Evolutionary conservation across 345 rosid species (phyloP).

Genomic region (Syzygium oleosum): DNA sequence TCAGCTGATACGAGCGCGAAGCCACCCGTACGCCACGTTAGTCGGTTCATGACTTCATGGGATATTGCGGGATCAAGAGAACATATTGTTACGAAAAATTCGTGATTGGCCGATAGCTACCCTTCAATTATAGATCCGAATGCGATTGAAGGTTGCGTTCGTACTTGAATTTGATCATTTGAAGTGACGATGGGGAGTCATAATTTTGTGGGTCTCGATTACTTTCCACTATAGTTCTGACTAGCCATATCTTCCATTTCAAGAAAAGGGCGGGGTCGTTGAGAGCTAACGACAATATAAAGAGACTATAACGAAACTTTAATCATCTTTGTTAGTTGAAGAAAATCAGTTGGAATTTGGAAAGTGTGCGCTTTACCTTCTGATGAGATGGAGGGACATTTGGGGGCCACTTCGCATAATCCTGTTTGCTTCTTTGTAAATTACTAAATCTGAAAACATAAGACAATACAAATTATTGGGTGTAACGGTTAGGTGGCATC

Average conservation of each 20-base stretch:
- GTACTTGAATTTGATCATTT: neutral
- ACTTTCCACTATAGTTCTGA: neutral
- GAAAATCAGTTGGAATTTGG: neutral
- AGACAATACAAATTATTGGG: neutral
- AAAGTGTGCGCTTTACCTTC: neutral
- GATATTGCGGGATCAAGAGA: neutral
- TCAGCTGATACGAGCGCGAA: rapidly evolving
- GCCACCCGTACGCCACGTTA: neutral
- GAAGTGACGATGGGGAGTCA: neutral
- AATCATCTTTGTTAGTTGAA: neutral
- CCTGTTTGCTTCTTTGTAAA: neutral
- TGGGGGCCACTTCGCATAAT: neutral
- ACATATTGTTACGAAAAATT: neutral
- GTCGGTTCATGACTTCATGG: neutral
- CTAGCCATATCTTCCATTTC: neutral
- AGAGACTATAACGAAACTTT: neutral
- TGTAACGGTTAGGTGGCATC: neutral
- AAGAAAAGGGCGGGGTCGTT: neutral
- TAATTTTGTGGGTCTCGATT: neutral
- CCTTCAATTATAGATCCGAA: neutral
- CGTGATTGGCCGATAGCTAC: neutral
- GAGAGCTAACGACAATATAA: neutral
- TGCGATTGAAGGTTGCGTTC: neutral
- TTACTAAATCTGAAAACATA: rapidly evolving
- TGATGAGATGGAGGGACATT: neutral